phyloP scores from a whole-genome alignment of 192 early-diverging fungal species.

The Mortierella hygrophila region DNA sequence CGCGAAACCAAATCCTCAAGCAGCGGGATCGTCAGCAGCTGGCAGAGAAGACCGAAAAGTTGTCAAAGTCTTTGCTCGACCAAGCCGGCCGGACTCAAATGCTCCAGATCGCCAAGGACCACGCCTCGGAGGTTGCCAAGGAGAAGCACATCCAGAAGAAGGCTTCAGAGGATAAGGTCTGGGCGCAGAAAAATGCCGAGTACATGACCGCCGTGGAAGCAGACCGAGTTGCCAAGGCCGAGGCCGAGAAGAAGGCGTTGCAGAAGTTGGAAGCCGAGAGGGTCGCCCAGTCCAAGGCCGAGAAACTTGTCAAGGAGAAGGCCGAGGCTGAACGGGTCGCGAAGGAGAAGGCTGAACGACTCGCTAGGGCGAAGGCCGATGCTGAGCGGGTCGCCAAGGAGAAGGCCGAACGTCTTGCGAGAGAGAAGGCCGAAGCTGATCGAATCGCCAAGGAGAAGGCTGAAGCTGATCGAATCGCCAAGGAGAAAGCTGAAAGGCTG shows the following conservation, averaged over 20 bases:
- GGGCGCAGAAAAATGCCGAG: neutral
- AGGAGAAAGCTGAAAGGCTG: neutral
- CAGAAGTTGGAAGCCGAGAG: neutral
- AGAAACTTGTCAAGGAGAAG: neutral
- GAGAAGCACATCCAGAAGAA: neutral
- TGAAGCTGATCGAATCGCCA: neutral
- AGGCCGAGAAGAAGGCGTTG: neutral
- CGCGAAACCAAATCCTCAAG: neutral
- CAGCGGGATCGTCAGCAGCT: neutral
- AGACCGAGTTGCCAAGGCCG: neutral
- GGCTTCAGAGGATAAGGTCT: neutral
- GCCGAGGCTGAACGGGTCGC: neutral
- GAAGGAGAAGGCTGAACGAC: neutral
- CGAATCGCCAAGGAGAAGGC: neutral
- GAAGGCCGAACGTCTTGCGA: neutral
- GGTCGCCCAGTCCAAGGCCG: neutral
- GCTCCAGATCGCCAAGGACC: neutral
- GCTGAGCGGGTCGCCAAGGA: conserved; percentile 6
- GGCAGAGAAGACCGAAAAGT: neutral
- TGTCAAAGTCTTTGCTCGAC: neutral
- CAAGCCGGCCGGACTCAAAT: neutral
- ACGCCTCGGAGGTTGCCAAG: neutral
- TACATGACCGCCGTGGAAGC: neutral
- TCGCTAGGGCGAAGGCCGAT: neutral
- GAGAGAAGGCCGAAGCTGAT: neutral